A percentile compares a stretch with the other conserved stretches of the same genome.
Evolutionary conservation across 148 eudicot species (phyloP).

Genomic region (Camellia sinensis): DNA sequence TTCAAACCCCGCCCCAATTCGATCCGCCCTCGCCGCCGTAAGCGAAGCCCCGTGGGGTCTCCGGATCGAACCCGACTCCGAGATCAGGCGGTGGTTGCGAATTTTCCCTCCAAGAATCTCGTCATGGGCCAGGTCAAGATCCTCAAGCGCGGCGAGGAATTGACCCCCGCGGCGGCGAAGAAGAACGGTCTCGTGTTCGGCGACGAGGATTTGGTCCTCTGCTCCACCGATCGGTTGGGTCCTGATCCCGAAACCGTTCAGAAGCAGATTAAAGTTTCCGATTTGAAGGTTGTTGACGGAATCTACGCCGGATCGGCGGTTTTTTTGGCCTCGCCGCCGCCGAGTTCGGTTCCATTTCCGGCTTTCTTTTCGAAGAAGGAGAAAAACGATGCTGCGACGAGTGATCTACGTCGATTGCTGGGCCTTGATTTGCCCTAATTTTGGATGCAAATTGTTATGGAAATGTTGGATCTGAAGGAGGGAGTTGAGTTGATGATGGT

Average conservation of each 20-base stretch:
- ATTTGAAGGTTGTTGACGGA: conserved; percentile 14
- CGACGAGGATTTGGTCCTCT: conserved; percentile 30
- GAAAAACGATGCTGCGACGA: conserved; percentile 17
- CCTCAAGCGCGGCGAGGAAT: conserved; percentile 38
- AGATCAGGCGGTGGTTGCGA: neutral
- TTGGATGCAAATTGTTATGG: neutral
- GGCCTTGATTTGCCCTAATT: conserved; percentile 22
- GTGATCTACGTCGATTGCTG: conserved; percentile 31
- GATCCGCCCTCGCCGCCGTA: conserved; percentile 28
- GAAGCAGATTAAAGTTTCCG: conserved; percentile 5
- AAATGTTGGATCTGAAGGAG: neutral
- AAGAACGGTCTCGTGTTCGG: neutral
- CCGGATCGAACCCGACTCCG: neutral
- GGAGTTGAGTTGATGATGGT: neutral
- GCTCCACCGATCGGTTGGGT: conserved; percentile 43
- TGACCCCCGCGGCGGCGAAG: conserved; percentile 5
- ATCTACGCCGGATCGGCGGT: conserved; percentile 34
- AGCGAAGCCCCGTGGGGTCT: conserved; percentile 26
- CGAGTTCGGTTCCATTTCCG: conserved; percentile 44
- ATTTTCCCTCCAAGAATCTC: conserved; percentile 2
- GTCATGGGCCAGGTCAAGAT: conserved; percentile 26
- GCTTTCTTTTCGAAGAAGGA: conserved; percentile 20
- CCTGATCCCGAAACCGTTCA: conserved; percentile 52
- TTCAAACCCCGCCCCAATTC: conserved; percentile 2
- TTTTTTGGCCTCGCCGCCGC: conserved; percentile 32